Evolutionary conservation across 2,329 filamentous ascomycete species (phyloP).

Genomic region (Sporothrix sp.): DNA sequence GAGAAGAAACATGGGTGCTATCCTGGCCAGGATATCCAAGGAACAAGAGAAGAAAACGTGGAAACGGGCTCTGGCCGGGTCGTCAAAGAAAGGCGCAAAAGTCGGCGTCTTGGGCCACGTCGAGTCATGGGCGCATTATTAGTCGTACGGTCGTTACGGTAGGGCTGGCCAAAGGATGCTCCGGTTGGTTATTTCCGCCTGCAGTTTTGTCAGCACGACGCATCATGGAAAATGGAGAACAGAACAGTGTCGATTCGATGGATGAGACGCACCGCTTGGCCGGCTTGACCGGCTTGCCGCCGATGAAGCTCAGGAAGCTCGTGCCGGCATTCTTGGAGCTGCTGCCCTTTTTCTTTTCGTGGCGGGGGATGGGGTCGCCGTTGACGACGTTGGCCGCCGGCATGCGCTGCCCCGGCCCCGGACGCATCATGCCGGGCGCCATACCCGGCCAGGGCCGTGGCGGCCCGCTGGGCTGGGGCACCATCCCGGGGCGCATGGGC

Average conservation of each 20-base stretch:
- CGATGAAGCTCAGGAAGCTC: constrained; percentile 13
- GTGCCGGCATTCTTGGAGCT: constrained; percentile 5
- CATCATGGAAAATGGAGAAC: too few relatives aligned
- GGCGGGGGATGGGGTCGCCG: constrained; percentile 9
- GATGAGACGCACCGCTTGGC: constrained; percentile 17
- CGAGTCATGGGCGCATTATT: too few relatives aligned
- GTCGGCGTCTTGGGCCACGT: too few relatives aligned
- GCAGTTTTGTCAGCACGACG: not conserved
- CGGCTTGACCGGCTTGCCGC: constrained; percentile 16
- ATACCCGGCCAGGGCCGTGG: not conserved
- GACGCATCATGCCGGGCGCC: not conserved
- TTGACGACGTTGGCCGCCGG: constrained; percentile 12
- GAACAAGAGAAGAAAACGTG: not conserved
- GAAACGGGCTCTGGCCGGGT: too few relatives aligned
- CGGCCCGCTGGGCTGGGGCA: not conserved
- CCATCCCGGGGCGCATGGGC: constrained; percentile 7
- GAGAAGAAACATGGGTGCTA: not conserved
- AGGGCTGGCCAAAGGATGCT: too few relatives aligned
- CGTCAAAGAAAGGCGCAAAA: not conserved
- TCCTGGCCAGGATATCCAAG: not conserved
- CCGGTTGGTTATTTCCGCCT: constrained; percentile 5
- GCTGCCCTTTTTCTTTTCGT: constrained; percentile 16
- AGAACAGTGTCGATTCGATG: not conserved
- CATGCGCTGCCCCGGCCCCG: not conserved
- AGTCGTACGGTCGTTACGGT: not conserved